phyloP scores from a whole-genome alignment of 257 asterid species.

The Cruciata laevipes region DNA sequence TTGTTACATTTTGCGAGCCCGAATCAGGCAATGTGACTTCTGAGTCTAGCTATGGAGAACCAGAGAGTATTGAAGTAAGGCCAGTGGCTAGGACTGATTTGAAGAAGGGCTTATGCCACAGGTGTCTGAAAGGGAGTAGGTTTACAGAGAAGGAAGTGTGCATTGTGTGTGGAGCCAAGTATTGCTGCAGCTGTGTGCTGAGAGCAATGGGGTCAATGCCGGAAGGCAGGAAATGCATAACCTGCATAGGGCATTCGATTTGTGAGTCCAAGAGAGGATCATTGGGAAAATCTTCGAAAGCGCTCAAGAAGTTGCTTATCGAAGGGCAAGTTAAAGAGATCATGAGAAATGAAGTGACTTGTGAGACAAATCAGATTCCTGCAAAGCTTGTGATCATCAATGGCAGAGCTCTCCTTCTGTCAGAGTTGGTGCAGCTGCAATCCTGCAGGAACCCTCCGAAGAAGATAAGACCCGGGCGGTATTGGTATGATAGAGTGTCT shows the following conservation, averaged over 20 bases:
- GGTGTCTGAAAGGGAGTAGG: slow-evolving; percentile 48
- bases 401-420: slow-evolving; percentile 40
- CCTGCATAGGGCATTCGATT: slow-evolving; percentile 52
- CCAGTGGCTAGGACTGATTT: slow-evolving; percentile 34
- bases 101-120: slow-evolving; percentile 55
- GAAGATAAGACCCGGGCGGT: slow-evolving; percentile 72
- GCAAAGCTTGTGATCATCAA: slow-evolving; percentile 54
- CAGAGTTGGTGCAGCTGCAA: slow-evolving; percentile 52
- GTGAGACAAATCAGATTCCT: slow-evolving; percentile 70
- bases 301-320: slow-evolving; percentile 49
- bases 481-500: slow-evolving; percentile 86
- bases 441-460: slow-evolving; percentile 75
- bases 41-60: slow-evolving; percentile 29
- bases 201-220: slow-evolving; percentile 98
- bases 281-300: slow-evolving; percentile 64
- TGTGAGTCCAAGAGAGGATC: slow-evolving; percentile 53
- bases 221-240: slow-evolving; percentile 81
- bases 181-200: slow-evolving; percentile 62
- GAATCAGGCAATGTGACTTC: slow-evolving; percentile 23
- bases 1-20: slow-evolving; percentile 41
- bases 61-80: slow-evolving; percentile 21
- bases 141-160: slow-evolving; percentile 62
- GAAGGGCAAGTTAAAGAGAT: slow-evolving; percentile 37
- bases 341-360: slow-evolving; percentile 48
- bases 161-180: slow-evolving; percentile 73